Conservation (phyloP, 1,284 basidiomycete genomes). For the Austroboletus sp. region DNA sequence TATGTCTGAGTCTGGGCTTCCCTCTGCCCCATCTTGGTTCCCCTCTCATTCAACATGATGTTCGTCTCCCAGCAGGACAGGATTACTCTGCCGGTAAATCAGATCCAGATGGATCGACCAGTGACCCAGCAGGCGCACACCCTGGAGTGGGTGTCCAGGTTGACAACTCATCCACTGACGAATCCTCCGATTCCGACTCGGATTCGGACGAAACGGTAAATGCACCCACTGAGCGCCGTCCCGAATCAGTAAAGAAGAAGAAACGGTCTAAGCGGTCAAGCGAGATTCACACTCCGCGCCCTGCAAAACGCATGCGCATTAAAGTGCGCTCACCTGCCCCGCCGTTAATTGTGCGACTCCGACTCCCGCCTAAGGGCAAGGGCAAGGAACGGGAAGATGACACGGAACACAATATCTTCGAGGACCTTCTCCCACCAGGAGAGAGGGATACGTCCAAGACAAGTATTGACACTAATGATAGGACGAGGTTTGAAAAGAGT, state of each 20-base stretch:
- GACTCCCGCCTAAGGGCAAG: conserved; percentile 52
- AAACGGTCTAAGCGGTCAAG: conserved; percentile 24
- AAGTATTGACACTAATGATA: conserved; percentile 60
- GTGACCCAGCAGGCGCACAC: conserved; percentile 2
- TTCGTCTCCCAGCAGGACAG: conserved; percentile 2
- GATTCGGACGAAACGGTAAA: conserved; percentile 26
- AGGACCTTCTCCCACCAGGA: conserved; percentile 64
- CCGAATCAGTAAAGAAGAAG: conserved; percentile 28
- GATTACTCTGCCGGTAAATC: conserved; percentile 6
- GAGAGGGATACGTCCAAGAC: conserved; percentile 78
- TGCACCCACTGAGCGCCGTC: conserved; percentile 9
- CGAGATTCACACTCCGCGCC: conserved; percentile 25
- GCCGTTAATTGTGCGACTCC: conserved; percentile 45
- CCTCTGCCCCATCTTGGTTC: conserved; percentile 19
- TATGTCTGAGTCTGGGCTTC: conserved; percentile 41
- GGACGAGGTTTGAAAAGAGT: conserved; percentile 70
- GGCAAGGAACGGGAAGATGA: conserved; percentile 59
- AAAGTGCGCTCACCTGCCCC: conserved; percentile 35
- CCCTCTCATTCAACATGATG: conserved; percentile 7
- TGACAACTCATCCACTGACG: conserved; percentile 21
- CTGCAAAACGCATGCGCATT: conserved; percentile 38
- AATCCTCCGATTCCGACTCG: conserved; percentile 31
- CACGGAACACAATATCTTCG: conserved; percentile 61
- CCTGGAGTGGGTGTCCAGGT: conserved; percentile 20
- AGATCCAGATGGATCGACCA: conserved; percentile 5